phyloP scores from a whole-genome alignment of 2,329 filamentous ascomycete species.

The Phialemonium atrogriseum region DNA sequence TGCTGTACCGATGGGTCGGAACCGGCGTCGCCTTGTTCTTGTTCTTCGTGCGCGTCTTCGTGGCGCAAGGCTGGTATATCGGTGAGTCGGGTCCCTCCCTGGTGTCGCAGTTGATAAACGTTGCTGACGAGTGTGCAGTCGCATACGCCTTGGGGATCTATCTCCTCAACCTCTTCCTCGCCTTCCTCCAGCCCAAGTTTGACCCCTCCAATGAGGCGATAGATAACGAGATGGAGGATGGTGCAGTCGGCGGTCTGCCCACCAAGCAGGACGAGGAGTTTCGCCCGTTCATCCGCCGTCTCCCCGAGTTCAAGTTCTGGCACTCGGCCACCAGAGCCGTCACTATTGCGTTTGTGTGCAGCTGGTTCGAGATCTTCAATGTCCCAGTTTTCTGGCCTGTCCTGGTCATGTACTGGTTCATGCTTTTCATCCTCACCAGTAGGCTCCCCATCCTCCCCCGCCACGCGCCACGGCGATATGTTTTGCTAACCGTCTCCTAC shows the following conservation, averaged over 20 bases:
- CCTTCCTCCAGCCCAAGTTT: constrained; percentile 97
- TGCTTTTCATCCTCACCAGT: constrained; percentile 94
- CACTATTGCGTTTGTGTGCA: constrained; percentile 74
- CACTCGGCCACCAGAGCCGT: constrained; percentile 88
- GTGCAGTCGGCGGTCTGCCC: constrained; percentile 70
- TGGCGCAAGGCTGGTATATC: constrained; percentile 98
- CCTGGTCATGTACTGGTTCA: constrained; percentile 96
- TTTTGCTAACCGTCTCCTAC: constrained; percentile 11
- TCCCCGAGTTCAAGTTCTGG: constrained; percentile 99
- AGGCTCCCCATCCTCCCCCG: constrained; percentile 30
- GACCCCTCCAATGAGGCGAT: constrained; percentile 86
- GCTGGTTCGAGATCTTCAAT: constrained; percentile 91
- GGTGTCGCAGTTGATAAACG: background rate
- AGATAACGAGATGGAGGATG: constrained; percentile 95
- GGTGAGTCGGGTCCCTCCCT: constrained; percentile 42
- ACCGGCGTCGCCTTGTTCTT: constrained; percentile 67
- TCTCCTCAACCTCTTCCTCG: constrained; percentile 96
- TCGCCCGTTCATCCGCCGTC: constrained; percentile 87
- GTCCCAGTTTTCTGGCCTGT: constrained; percentile 99
- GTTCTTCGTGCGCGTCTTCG: constrained; percentile 83
- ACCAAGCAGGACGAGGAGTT: constrained; percentile 98
- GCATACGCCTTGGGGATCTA: constrained; percentile 98
- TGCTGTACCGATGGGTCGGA: constrained; percentile 81
- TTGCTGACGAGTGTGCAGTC: constrained; percentile 45
- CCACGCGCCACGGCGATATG: too few relatives aligned